Evolutionary conservation across 176 grass and related monocot genomes (phyloP).

Genomic region (Calamus simplicifolius): DNA sequence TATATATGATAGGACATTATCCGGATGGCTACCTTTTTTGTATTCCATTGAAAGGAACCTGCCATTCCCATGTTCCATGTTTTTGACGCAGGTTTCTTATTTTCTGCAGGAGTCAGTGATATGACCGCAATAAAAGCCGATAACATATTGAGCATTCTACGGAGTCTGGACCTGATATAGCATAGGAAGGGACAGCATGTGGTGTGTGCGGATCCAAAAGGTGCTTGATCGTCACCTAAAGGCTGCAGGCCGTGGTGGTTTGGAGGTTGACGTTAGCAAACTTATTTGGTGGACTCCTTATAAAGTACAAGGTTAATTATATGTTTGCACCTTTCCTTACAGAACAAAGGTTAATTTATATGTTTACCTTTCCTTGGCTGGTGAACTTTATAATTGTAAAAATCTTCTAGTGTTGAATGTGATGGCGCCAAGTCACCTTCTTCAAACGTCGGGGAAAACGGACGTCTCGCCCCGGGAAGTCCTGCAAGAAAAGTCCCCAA

Average conservation of each 20-base stretch:
- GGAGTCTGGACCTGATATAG: conserved; percentile 82
- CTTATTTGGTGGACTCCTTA: conserved; percentile 99
- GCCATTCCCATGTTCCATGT: background rate
- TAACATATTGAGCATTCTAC: conserved; percentile 79
- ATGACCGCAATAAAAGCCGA: conserved; percentile 96
- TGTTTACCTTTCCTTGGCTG: no score
- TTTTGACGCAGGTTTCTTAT: background rate
- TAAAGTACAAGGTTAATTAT: conserved; percentile 69
- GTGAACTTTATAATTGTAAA: no score
- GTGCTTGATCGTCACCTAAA: conserved; percentile 91
- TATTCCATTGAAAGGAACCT: no score
- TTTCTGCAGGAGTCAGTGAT: conserved; percentile 77
- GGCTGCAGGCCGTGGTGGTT: conserved; percentile 74
- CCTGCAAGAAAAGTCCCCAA: no score
- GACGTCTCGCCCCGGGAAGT: no score
- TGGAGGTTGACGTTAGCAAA: conserved; percentile 87
- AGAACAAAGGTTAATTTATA: no score
- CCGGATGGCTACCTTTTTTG: no score
- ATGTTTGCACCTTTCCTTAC: no score
- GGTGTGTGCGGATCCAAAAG: conserved; percentile 88
- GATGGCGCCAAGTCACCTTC: no score
- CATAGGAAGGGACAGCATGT: conserved; percentile 94
- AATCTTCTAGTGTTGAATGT: no score
- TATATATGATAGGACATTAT: no score
- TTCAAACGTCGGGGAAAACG: no score